Evolutionary conservation across 345 rosid genomes (phyloP), one percentile per base, ranked within the genome.

Genomic region (Euphorbia peplus): DNA sequence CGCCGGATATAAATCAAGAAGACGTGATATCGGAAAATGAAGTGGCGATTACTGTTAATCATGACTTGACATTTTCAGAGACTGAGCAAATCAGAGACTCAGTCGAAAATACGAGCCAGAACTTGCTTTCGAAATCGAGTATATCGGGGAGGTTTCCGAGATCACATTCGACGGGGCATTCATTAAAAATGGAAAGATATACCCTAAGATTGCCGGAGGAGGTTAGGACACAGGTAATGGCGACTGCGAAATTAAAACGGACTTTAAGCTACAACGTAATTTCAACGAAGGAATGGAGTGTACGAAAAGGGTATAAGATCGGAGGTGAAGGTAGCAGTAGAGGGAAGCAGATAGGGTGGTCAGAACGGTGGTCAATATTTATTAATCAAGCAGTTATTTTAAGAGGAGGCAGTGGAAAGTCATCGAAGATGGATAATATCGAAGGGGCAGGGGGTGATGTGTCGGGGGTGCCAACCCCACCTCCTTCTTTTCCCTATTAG

Each of bases 161-260:
- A 51, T 86, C 87, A 37, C 81, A 86, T 46, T 84, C 88, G 25
- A 86, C 87, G 14, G 88, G 88, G 5, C 90, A 86, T 70, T 86
- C 85, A 52, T 69, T 84, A 12, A 73, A 51, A 16, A 19, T 63
- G 3, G 88, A 84, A 53, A 81, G 80, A 67, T 79, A 71, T 48
- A 83, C 87, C 4, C 70, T 86, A n/a, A 78, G 78, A 60, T 76
- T 86, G 65, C 84, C 91, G 5, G 88, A 78, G 15, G 91, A 87
- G 14, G 70, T 81, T 41, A 28, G 70, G 73, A 79, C 54, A 71
- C 73, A 39, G 58, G 53, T 78, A 14, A 50, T 76, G 22, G 70
- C 60, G 66, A 79, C 62, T 4, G 77, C 26, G 26, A 76, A 62
- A 32, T 54, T 87, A 51, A 80, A 83, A 51, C 78, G 87, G 25